phyloP scores from a whole-genome alignment of 2,329 filamentous ascomycete species.

The Leptographium wingfieldii region DNA sequence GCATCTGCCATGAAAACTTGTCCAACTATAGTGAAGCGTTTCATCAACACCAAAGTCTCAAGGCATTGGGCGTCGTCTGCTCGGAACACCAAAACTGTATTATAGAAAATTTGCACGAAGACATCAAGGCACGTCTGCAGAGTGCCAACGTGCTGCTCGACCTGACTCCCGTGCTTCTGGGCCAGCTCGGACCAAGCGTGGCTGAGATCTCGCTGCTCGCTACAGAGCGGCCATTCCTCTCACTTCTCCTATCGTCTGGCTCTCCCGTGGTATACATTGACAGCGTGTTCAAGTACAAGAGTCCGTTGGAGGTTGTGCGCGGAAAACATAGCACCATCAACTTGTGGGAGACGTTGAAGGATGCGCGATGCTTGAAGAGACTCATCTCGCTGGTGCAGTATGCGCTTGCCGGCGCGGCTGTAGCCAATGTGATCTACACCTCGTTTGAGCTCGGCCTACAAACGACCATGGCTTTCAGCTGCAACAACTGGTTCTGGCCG shows the following conservation, averaged over 20 bases:
- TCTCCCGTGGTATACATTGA: background rate
- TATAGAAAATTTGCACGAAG: background rate
- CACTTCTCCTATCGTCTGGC: background rate
- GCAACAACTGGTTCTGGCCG: no score
- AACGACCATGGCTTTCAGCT: no score
- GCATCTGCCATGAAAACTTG: background rate
- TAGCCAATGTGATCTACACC: no score
- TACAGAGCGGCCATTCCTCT: background rate
- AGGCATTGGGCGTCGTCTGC: background rate
- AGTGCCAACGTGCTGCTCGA: background rate
- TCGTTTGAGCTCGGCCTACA: no score
- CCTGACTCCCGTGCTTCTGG: background rate
- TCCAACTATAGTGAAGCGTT: background rate
- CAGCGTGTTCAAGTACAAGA: conserved; percentile 6
- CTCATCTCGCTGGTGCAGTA: no score
- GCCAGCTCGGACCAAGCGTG: background rate
- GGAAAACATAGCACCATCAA: background rate
- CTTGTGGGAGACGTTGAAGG: background rate
- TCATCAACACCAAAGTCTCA: no score
- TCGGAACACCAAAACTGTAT: background rate
- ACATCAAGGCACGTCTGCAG: background rate
- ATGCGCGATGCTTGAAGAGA: background rate
- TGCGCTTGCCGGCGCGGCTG: no score
- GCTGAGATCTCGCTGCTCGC: background rate
- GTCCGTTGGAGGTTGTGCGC: background rate